These are phyloP conservation scores for Kodamaea restingae DNA, from an alignment of 805 yeast genomes.

Conservation along the genomic window DNA sequence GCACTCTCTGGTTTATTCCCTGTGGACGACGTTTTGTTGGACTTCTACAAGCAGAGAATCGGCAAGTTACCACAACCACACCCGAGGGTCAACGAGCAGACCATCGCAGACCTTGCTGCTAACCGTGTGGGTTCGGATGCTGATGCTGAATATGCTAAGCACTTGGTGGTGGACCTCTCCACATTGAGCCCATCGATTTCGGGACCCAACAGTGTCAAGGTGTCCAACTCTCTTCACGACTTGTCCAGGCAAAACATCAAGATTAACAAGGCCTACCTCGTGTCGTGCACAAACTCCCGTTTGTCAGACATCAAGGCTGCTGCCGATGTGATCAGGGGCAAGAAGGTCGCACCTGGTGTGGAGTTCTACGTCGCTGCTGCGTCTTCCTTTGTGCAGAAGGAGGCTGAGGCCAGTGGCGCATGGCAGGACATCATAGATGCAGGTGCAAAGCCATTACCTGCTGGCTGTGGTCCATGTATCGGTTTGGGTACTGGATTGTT, in stretches of 20 bases:
- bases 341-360: slow-evolving; percentile 81
- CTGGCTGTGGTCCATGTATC: slow-evolving; percentile 99
- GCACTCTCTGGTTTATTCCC: slow-evolving; percentile 97
- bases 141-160: slow-evolving; percentile 87
- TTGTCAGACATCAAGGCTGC: slow-evolving; percentile 92
- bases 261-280: slow-evolving; percentile 91
- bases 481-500: slow-evolving; percentile 94
- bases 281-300: slow-evolving; percentile 96
- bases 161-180: slow-evolving; percentile 71
- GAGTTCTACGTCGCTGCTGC: slow-evolving; percentile 98
- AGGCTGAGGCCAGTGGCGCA: slow-evolving; percentile 87
- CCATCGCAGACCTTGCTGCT: slow-evolving; percentile 50
- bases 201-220: slow-evolving; percentile 97
- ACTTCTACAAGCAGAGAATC: slow-evolving; percentile 67
- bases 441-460: slow-evolving; percentile 92
- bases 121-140: slow-evolving; percentile 53
- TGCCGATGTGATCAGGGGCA: slow-evolving; percentile 79
- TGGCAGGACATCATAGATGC: slow-evolving; percentile 89
- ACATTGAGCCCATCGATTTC: slow-evolving; percentile 85
- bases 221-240: slow-evolving; percentile 73
- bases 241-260: slow-evolving; percentile 68
- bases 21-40: slow-evolving; percentile 72
- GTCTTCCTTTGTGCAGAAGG: slow-evolving; percentile 85
- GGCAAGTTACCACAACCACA: slow-evolving; percentile 63
- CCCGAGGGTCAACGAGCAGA: slow-evolving; percentile 69